Conservation (phyloP, 1,284 basidiomycete genomes). For the Cystobasidium pallidum region DNA sequence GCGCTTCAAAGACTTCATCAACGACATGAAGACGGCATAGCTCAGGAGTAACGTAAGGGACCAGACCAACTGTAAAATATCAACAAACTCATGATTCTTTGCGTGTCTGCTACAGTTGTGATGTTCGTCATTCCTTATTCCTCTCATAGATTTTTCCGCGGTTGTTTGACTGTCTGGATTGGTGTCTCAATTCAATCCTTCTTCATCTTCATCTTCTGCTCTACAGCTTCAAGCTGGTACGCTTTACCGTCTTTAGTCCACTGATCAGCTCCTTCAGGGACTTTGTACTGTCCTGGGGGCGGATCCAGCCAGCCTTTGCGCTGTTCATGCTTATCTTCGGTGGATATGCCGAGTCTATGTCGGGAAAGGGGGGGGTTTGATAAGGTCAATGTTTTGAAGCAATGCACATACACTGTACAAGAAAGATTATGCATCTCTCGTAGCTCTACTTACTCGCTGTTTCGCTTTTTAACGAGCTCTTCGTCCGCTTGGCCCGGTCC, state of each 20-base stretch:
- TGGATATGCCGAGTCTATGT: slow-evolving; percentile 36
- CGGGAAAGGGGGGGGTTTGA: not conserved
- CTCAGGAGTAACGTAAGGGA: not conserved
- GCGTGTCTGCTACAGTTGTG: not conserved
- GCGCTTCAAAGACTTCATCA: slow-evolving; percentile 17
- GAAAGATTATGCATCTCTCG: not conserved
- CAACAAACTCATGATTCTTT: not conserved
- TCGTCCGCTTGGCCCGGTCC: slow-evolving; percentile 39
- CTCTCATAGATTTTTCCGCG: not conserved
- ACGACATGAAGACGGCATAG: not conserved
- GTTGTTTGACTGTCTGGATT: too few species aligned
- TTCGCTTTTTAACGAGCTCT: slow-evolving; percentile 40
- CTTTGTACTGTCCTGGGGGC: slow-evolving; percentile 25
- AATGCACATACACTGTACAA: not conserved
- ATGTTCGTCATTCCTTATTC: not conserved
- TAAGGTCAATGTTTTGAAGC: not conserved
- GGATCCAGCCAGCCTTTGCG: slow-evolving; percentile 39
- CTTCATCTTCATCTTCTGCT: slow-evolving; percentile 35
- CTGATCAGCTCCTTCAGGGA: slow-evolving; percentile 24
- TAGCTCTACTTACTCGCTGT: slow-evolving; percentile 28
- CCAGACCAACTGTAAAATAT: not conserved
- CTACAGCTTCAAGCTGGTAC: slow-evolving; percentile 22
- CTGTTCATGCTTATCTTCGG: slow-evolving; percentile 32
- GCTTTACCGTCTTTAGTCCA: slow-evolving; percentile 23
- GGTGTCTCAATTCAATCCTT: slow-evolving; percentile 11